Evolutionary conservation across 768 basidiomycete species (phyloP), one percentile per base, ranked within the genome.

Genomic region (Suillus subaureus): DNA sequence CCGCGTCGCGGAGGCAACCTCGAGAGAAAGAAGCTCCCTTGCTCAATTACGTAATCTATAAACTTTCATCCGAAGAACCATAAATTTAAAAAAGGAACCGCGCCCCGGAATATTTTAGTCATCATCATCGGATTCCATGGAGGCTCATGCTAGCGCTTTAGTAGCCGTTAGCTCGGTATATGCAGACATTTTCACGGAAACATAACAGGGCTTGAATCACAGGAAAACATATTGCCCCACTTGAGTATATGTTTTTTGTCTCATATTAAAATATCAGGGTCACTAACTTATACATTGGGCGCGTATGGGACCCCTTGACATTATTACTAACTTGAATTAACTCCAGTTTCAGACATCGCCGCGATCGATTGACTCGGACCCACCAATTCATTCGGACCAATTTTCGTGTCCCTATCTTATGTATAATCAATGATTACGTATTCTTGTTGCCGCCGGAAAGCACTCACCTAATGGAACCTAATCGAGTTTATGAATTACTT

Each of bases 1-100:
- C 61, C 68, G 63, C 62, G 67, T 71, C 70, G 70, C 68, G 70
- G 70, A 71, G 70, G 72, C 64, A 72, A 70, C 69, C 65, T 65
- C 64, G 52, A 62, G 55, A 62, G 43, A 61, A 58, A 62, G 43
- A 61, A 58, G 58, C 18, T 28, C 39, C 57, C 66, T 62, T 33
- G 3, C 51, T 11, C 0, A 39, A 65, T 74, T 74, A 74, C 28
- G 52, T 74, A 73, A 73, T 61, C 11, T 28, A 21, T 60, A 43
- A 60, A 60, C 58, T 60, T 60, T 60, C 58, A 60, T 28, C 58
- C 58, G 58, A 60, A 42, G 58, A 28, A 57, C 21, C 15, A 33
- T 57, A 35, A 35, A 37, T 37, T 35, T 57, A 37, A 57, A 57
- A 56, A 37, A 57, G 56, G 56, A 60, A 42, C 57, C 57, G 57